A percentile compares a stretch with the other conserved stretches of the same genome.
phyloP scores from a whole-genome alignment of 495 filamentous ascomycete genomes.

The Sphaerosporella brunnea region DNA sequence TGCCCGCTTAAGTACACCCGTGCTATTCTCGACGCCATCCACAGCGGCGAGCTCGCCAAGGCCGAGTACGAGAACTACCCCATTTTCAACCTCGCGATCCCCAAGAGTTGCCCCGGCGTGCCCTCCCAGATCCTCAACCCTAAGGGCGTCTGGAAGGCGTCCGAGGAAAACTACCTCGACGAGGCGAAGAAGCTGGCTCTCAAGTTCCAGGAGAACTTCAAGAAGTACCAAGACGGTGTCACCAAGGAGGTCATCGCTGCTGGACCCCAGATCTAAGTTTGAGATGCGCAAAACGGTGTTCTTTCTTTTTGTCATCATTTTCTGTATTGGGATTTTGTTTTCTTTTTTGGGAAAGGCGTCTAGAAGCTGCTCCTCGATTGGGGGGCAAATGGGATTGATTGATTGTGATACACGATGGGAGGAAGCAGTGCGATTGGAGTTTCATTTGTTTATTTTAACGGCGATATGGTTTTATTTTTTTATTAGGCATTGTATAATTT shows the following conservation, averaged over 20 bases:
- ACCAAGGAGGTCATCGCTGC: slow-evolving; percentile 65
- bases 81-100: slow-evolving; percentile 88
- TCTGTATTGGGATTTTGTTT: too few species aligned
- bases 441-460: too few species aligned
- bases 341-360: too few species aligned
- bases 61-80: slow-evolving; percentile 87
- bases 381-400: too few species aligned
- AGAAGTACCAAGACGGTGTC: slow-evolving; percentile 78
- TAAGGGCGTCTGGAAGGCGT: slow-evolving; percentile 71
- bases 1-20: slow-evolving; percentile 98
- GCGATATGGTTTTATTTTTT: too few species aligned
- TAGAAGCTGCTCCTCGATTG: too few species aligned
- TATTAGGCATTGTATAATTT: too few species aligned
- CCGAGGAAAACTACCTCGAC: slow-evolving; percentile 53
- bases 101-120: slow-evolving; percentile 68
- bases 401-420: too few species aligned
- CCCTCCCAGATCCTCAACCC: slow-evolving; percentile 88
- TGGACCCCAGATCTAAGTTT: slow-evolving; percentile 30
- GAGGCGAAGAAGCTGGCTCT: slow-evolving; percentile 77
- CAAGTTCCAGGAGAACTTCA: slow-evolving; percentile 92
- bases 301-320: too few species aligned
- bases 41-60: slow-evolving; percentile 84
- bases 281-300: too few species aligned
- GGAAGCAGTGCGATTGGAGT: too few species aligned
- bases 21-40: slow-evolving; percentile 94